A percentile compares a stretch with the other conserved stretches of the same genome.
These are phyloP conservation scores for Suhomyces bokatorum DNA, from an alignment of 1,139 yeast genomes.

Conservation along the genomic window DNA sequence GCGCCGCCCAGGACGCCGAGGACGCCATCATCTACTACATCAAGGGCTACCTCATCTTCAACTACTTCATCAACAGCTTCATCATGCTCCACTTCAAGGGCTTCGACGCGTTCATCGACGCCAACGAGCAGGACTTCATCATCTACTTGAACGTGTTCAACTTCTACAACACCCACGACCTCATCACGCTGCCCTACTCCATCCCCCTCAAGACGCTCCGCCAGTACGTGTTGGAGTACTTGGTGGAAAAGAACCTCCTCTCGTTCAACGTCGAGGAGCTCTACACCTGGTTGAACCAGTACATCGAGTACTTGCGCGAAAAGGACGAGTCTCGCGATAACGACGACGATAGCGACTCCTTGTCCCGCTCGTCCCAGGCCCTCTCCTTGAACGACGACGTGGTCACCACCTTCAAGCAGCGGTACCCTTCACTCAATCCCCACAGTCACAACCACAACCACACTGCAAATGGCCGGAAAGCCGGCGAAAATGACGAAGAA, in stretches of 20 bases:
- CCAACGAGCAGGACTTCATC: conserved; percentile 43
- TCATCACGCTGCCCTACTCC: conserved; percentile 22
- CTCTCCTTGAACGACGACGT: conserved; percentile 5
- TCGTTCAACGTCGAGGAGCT: conserved; percentile 41
- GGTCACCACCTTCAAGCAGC: conserved; percentile 8
- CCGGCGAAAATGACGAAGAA: background rate
- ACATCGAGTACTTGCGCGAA: conserved; percentile 41
- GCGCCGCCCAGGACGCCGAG: background rate
- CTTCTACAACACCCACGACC: conserved; percentile 38
- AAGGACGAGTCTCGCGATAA: conserved; percentile 22
- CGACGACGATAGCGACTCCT: background rate
- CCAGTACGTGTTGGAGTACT: conserved; percentile 31
- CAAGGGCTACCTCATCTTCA: conserved; percentile 44
- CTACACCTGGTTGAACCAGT: conserved; percentile 43
- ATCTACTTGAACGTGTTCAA: conserved; percentile 47
- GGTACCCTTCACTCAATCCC: conserved; percentile 12
- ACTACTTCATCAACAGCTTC: conserved; percentile 46
- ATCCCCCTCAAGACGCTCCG: conserved; percentile 30
- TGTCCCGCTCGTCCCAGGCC: conserved; percentile 2
- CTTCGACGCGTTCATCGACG: conserved; percentile 43
- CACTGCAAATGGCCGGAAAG: background rate
- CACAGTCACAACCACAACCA: too few species aligned
- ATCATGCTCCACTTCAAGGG: conserved; percentile 48
- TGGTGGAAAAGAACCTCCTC: conserved; percentile 33
- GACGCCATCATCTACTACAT: conserved; percentile 27